Evolutionary conservation across 495 filamentous ascomycete genomes (phyloP).

Genomic region (Talaromyces stipitatus): DNA sequence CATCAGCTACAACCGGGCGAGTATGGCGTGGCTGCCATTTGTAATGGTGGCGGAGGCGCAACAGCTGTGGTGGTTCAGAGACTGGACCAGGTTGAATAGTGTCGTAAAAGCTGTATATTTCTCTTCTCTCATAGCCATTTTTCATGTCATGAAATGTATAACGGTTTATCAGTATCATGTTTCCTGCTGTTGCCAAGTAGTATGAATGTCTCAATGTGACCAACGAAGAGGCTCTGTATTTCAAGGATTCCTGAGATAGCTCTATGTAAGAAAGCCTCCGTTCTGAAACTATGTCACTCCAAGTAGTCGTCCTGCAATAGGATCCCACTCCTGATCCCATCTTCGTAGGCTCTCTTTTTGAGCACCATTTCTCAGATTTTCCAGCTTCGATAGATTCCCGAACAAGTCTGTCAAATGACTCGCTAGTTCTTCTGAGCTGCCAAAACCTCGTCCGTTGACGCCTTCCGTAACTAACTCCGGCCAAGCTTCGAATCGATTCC

Average conservation of each 20-base stretch:
- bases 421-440: slow-evolving; percentile 53
- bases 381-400: slow-evolving; percentile 44
- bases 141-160: background rate
- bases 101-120: background rate
- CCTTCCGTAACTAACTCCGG: slow-evolving; percentile 77
- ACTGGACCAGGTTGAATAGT: slow-evolving; percentile 54
- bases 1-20: slow-evolving; percentile 87
- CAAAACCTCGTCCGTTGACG: slow-evolving; percentile 78
- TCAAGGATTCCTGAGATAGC: no score
- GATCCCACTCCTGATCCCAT: slow-evolving; percentile 96
- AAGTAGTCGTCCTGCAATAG: slow-evolving; percentile 63
- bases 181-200: background rate
- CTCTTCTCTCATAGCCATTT: background rate
- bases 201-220: background rate
- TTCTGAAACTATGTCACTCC: no score
- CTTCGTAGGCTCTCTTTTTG: slow-evolving; percentile 63
- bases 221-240: no score
- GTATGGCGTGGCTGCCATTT: slow-evolving; percentile 92
- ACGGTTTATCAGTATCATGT: background rate
- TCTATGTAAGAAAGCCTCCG: no score
- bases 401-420: slow-evolving; percentile 56
- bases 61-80: slow-evolving; percentile 90
- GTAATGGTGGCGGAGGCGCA: slow-evolving; percentile 91
- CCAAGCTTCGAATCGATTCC: slow-evolving; percentile 76
- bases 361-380: slow-evolving; percentile 62